Base-by-base conservation (phyloP, 2,329 filamentous ascomycete genomes). In the Shiraia sp. region DNA sequence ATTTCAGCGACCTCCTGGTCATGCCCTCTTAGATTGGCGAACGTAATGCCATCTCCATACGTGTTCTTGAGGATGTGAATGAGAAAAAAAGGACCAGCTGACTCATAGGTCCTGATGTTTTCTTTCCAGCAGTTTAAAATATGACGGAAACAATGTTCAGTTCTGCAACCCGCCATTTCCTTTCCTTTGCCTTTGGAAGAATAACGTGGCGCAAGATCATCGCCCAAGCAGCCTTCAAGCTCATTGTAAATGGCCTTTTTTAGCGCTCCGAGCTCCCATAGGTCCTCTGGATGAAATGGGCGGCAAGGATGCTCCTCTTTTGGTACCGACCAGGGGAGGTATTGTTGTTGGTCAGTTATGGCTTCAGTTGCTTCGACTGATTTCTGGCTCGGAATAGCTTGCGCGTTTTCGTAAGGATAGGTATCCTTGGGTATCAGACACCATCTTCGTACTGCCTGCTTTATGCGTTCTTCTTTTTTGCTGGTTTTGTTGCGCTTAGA, bases 171-270 rank as follows among this genome's bases (percentile, higher is more conserved):
- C 12, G 23, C 10, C 13, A 14, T 5, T 30, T 30, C 23, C 25
- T 9, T 30, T 4, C 6, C 14, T 13, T n/a, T 22, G 9, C 28
- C n/a, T 15, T 13, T 9, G 13, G 9, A 15, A 10, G 15, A 19
- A 16, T 14, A n/a, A 16, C 8, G 30, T 2, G 13, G 13, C 13
- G 22, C 12, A 2, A 19, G 30, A 6, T 6, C 13, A 7, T 32
- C 30, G 10, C 8, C 8, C 15, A 8, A 6, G 15, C 13, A 17
- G 13, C 15, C 4, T 9, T 32, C 15, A 7, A 39, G 17, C 27
- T 39, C 36, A 17, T 39, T 39, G 29, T 32, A 32, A 10, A 39
- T 30, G 15, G 36, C 36, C 15, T 39, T 39, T 22, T 30, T 29
- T 14, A 39, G 19, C 2, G 36, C 36, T 2, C 36, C 36, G 6